These are phyloP conservation scores for Dichotomopilus funicola DNA, from an alignment of 2,329 filamentous ascomycete genomes.

Conservation along the genomic window DNA sequence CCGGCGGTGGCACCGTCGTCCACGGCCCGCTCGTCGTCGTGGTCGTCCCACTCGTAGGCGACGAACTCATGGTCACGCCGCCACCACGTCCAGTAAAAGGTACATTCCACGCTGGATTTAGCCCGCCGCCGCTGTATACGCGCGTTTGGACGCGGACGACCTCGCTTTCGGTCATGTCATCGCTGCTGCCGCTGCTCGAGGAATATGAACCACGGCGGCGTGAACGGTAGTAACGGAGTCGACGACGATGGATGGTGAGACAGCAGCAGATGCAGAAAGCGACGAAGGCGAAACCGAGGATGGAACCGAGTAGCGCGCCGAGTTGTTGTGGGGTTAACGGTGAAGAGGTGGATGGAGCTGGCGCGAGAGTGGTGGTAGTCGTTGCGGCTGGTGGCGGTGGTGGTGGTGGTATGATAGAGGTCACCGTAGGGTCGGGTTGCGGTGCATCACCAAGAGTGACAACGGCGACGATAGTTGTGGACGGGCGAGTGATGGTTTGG, in stretches of 20 bases:
- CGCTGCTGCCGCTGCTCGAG: neutral
- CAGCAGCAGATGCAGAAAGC: constrained; percentile 17
- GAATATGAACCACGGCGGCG: neutral
- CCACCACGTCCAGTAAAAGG: too few relatives aligned
- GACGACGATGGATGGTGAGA: neutral
- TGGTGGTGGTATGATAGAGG: neutral
- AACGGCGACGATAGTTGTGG: constrained; percentile 33
- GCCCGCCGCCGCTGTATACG: too few relatives aligned
- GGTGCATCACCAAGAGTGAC: constrained; percentile 28
- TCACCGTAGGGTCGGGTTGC: constrained; percentile 16
- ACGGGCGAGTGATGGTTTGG: constrained; percentile 31
- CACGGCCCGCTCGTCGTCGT: neutral
- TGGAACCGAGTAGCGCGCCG: constrained; percentile 36
- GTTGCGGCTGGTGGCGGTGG: neutral
- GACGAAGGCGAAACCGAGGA: constrained; percentile 31
- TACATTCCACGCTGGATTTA: too few relatives aligned
- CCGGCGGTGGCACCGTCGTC: constrained; percentile 15
- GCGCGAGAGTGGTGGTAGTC: constrained; percentile 4
- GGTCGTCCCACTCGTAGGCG: neutral
- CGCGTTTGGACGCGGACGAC: neutral
- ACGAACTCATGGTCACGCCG: too few relatives aligned
- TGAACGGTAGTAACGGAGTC: neutral
- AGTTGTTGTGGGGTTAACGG: constrained; percentile 32
- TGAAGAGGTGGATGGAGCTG: constrained; percentile 18
- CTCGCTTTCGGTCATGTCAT: constrained; percentile 2